Evolutionary conservation across 148 eudicot genomes (phyloP).

Genomic region (Silene latifolia): DNA sequence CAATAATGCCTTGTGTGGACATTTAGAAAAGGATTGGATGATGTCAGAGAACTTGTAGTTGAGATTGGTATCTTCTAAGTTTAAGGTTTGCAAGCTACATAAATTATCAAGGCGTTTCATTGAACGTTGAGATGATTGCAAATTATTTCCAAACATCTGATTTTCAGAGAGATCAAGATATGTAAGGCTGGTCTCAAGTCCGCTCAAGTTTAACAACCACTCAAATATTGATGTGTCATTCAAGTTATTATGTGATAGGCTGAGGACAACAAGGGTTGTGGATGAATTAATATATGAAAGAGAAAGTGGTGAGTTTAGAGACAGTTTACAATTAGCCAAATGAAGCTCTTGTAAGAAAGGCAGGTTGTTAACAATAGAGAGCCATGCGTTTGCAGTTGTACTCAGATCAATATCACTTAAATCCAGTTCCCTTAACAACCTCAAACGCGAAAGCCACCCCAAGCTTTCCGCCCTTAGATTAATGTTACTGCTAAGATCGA

Average conservation of each 20-base stretch:
- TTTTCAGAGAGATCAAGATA: constrained; percentile 21
- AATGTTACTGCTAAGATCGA: not conserved
- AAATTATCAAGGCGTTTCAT: constrained; percentile 1
- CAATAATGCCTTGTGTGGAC: constrained; percentile 13
- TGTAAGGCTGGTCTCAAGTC: constrained; percentile 5
- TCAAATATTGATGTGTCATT: constrained; percentile 17
- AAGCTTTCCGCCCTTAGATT: not conserved
- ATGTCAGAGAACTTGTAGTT: not conserved
- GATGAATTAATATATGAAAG: constrained; percentile 12
- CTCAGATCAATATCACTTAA: not conserved
- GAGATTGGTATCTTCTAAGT: not conserved
- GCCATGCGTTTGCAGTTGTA: not conserved
- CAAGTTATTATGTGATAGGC: constrained; percentile 1
- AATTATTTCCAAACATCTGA: constrained; percentile 14
- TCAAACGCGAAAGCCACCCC: constrained; percentile 1
- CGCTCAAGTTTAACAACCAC: constrained; percentile 21
- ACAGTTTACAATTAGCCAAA: not conserved
- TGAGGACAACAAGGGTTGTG: constrained; percentile 2
- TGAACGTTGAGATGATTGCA: not conserved
- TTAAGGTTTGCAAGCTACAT: constrained; percentile 3
- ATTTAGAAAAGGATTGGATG: constrained; percentile 16
- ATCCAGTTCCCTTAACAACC: not conserved
- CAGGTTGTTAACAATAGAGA: constrained; percentile 5
- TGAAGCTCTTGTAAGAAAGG: constrained; percentile 13
- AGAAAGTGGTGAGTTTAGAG: constrained; percentile 5